phyloP scores from a whole-genome alignment of 202 grass and related monocot species.

The Schoenoplectus tabernaemontani region DNA sequence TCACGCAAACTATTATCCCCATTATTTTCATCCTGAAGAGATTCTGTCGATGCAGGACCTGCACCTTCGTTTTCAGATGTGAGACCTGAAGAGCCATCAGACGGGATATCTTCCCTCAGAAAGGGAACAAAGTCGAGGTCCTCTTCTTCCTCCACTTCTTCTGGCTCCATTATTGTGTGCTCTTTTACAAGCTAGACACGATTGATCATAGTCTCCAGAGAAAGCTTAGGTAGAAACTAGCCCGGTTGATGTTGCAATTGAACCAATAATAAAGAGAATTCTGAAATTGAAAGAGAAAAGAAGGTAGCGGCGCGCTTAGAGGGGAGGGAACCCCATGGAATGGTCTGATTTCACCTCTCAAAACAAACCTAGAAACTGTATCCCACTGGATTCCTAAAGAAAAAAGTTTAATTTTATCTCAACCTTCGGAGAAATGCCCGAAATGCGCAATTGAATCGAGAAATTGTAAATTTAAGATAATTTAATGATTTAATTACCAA shows the following conservation, averaged over 20 bases:
- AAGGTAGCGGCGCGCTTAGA: background rate
- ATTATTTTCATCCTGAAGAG: background rate
- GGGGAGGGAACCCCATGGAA: background rate
- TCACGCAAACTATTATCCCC: conserved; percentile 25
- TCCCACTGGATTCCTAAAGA: background rate
- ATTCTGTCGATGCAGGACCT: background rate
- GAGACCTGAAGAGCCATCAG: conserved; percentile 64
- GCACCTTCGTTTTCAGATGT: conserved; percentile 59
- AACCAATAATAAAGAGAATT: background rate
- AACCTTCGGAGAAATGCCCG: background rate
- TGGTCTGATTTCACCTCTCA: background rate
- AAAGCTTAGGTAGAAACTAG: no score
- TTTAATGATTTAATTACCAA: no score
- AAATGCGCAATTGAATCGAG: background rate
- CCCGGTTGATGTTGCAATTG: no score
- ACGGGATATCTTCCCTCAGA: conserved; percentile 48
- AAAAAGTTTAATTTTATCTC: background rate
- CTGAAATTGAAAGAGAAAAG: background rate
- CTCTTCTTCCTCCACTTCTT: conserved; percentile 76
- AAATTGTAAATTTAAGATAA: background rate
- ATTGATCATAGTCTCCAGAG: background rate
- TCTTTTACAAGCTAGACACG: background rate
- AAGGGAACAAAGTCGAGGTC: conserved; percentile 81
- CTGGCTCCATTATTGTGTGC: conserved; percentile 38
- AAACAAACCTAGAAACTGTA: background rate